These are phyloP conservation scores for Paracorniculantispora psalliotae DNA, from an alignment of 2,329 filamentous ascomycete species.

Conservation along the genomic window DNA sequence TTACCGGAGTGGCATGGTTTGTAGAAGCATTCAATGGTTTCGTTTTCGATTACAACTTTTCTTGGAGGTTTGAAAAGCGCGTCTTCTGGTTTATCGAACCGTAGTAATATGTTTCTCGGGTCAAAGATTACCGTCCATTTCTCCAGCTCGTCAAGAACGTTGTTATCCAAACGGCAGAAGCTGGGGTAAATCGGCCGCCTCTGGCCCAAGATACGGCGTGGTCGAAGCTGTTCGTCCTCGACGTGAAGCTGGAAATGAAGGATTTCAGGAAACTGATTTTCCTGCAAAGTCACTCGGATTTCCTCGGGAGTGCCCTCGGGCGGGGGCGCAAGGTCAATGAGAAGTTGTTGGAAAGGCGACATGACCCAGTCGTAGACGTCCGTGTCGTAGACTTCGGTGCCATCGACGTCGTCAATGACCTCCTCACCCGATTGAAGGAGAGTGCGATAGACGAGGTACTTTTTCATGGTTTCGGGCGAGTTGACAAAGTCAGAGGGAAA, in stretches of 20 bases:
- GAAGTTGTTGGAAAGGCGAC: constrained; percentile 17
- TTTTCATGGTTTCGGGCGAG: constrained; percentile 15
- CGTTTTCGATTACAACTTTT: constrained; percentile 19
- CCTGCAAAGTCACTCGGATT: constrained; percentile 16
- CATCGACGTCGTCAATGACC: constrained; percentile 16
- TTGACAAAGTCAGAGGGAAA: constrained; percentile 16
- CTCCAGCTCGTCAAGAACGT: constrained; percentile 20
- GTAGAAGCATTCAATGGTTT: constrained; percentile 19
- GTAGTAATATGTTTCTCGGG: constrained; percentile 17
- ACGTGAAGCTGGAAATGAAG: constrained; percentile 18
- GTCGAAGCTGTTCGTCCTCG: constrained; percentile 11
- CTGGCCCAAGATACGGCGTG: not conserved
- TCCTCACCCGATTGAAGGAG: constrained; percentile 18
- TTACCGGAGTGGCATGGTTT: constrained; percentile 17
- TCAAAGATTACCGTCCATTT: constrained; percentile 21
- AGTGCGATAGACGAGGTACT: constrained; percentile 17
- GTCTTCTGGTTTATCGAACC: constrained; percentile 17
- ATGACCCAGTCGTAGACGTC: constrained; percentile 20
- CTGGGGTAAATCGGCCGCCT: constrained; percentile 11
- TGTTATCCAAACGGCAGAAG: constrained; percentile 15
- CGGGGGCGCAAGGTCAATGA: constrained; percentile 19
- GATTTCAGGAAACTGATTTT: constrained; percentile 19
- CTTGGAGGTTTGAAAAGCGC: constrained; percentile 19
- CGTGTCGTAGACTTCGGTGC: constrained; percentile 19
- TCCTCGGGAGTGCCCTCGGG: constrained; percentile 6